A percentile compares a stretch with the other conserved stretches of the same genome.
Conservation (phyloP, 2,329 filamentous ascomycete species). For the Aspergillus sergii region DNA sequence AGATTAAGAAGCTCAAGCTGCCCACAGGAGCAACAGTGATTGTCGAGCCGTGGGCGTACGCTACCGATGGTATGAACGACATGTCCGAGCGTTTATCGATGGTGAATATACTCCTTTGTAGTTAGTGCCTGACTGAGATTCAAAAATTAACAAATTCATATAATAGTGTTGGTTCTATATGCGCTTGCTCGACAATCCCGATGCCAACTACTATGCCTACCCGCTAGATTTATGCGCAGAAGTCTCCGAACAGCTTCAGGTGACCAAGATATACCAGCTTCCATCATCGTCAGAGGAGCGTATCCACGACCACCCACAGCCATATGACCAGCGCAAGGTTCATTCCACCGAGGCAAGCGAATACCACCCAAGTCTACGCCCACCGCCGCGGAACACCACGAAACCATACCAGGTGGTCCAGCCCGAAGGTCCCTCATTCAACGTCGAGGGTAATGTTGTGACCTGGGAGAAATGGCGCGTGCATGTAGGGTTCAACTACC, state of each 20-base stretch:
- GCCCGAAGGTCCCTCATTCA: conserved; percentile 40
- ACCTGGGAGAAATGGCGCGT: conserved; percentile 50
- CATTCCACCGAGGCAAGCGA: conserved; percentile 29
- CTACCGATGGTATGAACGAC: conserved; percentile 53
- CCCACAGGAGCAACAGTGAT: conserved; percentile 50
- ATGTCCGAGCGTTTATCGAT: conserved; percentile 51
- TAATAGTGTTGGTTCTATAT: conserved; percentile 41
- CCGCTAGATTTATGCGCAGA: conserved; percentile 58
- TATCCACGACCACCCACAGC: conserved; percentile 44
- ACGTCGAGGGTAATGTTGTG: conserved; percentile 31
- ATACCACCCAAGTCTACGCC: conserved; percentile 37
- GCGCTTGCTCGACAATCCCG: conserved; percentile 43
- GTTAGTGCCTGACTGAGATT: not conserved
- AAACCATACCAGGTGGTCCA: conserved; percentile 42
- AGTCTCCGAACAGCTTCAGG: conserved; percentile 52
- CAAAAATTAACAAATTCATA: not conserved
- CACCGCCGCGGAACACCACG: conserved; percentile 34
- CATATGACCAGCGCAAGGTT: conserved; percentile 21
- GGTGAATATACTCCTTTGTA: conserved; percentile 35
- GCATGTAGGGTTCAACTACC: conserved; percentile 48
- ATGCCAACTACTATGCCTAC: conserved; percentile 62
- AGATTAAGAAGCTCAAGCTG: conserved; percentile 43
- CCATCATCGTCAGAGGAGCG: conserved; percentile 45
- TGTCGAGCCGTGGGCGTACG: conserved; percentile 61
- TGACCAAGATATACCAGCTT: conserved; percentile 55